phyloP scores from a whole-genome alignment of 768 basidiomycete species.

The Dacryopinax spathularia region DNA sequence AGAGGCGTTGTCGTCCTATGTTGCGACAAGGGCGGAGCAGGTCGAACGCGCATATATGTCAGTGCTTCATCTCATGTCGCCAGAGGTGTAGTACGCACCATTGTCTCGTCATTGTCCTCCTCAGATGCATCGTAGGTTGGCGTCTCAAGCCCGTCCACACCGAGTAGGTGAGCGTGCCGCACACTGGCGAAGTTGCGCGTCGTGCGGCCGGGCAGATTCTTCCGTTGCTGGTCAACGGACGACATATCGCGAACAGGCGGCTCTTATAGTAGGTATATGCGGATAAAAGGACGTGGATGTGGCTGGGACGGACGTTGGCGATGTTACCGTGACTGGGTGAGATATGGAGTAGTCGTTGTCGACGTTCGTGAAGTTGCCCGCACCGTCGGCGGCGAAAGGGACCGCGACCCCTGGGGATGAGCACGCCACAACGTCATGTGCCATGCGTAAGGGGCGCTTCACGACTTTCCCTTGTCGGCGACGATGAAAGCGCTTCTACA shows the following conservation, averaged over 20 bases:
- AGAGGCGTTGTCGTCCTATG: conserved; percentile 1
- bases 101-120: conserved; percentile 2
- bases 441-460: background rate
- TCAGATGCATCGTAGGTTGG: background rate
- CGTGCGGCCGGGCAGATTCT: background rate
- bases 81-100: background rate
- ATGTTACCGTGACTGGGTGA: background rate
- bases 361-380: background rate
- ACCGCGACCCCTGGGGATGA: background rate
- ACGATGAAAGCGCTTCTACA: background rate
- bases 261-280: background rate
- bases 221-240: background rate
- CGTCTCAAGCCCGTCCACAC: background rate
- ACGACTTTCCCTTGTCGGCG: background rate
- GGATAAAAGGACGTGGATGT: background rate
- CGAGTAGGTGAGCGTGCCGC: background rate
- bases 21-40: background rate
- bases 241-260: background rate
- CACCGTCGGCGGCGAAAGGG: background rate
- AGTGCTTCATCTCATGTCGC: background rate
- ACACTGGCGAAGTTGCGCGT: background rate
- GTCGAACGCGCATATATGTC: background rate
- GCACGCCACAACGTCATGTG: conserved; percentile 1
- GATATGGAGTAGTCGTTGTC: background rate
- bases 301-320: background rate